Evolutionary conservation across 2,329 filamentous ascomycete species (phyloP), one percentile per base, ranked within the genome.

Genomic region (Colletotrichum orbiculare): DNA sequence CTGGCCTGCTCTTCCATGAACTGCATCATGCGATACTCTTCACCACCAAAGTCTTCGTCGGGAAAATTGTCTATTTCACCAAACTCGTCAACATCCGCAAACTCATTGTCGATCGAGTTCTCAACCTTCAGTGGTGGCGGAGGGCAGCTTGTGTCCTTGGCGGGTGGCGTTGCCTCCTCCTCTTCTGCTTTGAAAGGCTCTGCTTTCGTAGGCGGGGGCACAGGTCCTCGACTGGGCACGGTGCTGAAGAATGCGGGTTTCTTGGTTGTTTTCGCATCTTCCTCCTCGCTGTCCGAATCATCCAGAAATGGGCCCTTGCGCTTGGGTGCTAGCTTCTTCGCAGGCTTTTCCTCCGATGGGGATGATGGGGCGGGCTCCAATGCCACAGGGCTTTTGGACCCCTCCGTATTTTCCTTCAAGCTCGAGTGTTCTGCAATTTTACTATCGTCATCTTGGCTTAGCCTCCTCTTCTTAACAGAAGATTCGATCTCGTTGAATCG

Each of bases 1-100:
- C 86, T 84, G 47, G 87, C 87, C 74, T 96, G 92, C 73, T 93
- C 90, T 71, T 89, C 87, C 89, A 94, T 92, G 76, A 87, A 94
- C 52, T 85, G 82, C 77, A 87, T 86, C 71, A 89, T 88, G 52
- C 87, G 79, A 68, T 84, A 85, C 73, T 92, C 89, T 71, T 91
- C 88, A 43, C 89, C 89, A 70, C 84, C 84, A 41, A 83, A 79
- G 1, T 77, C 74, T 49, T 82, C 80, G 37, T 82, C 78, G 33
- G 73, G 81, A 68, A 89, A 86, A 15, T 89, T 86, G 70, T 91
- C 88, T 70, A 90, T 70, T 48, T 80, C 79, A 57, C 64, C 71
- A 60, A 74, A 70, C 4, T 73, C 72, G 43, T 75, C 79, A 38
- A 78, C 65, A 13, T 78, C 74, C 25, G 75, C 71, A 58, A 80